Percentiles rank a stretch among this genome's conserved stretches.
phyloP scores from a whole-genome alignment of 441 rosid species.

The Gossypium davidsonii region DNA sequence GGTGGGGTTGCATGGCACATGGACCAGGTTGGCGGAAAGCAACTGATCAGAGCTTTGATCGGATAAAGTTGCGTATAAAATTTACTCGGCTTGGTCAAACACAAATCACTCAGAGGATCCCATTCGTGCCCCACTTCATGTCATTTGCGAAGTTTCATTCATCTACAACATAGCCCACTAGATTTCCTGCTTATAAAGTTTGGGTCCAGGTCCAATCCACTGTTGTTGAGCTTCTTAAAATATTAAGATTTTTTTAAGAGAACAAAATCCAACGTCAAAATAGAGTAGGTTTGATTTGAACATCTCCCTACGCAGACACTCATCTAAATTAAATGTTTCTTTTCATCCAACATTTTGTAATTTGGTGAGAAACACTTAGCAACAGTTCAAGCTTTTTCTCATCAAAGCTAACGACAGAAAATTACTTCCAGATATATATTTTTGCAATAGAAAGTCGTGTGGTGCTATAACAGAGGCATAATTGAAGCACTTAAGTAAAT shows the following conservation, averaged over 20 bases:
- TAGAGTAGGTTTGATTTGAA: background rate
- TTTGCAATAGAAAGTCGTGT: no score
- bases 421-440: background rate
- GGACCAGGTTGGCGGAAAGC: conserved; percentile 3
- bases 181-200: no score
- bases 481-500: no score
- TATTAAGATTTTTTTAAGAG: no score
- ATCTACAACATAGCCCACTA: no score
- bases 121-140: no score
- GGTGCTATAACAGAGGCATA: no score
- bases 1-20: background rate
- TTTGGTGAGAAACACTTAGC: background rate
- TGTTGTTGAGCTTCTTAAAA: background rate
- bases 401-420: background rate
- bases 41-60: background rate
- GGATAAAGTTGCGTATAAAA: background rate
- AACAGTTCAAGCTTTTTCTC: background rate
- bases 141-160: no score
- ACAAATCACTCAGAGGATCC: no score
- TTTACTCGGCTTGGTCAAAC: no score
- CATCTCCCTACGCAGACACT: background rate
- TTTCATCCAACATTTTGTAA: background rate
- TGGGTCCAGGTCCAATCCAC: background rate
- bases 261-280: background rate
- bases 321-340: background rate